phyloP scores from a whole-genome alignment of 31 red algal genomes.

The Asparagopsis taxiformis region DNA sequence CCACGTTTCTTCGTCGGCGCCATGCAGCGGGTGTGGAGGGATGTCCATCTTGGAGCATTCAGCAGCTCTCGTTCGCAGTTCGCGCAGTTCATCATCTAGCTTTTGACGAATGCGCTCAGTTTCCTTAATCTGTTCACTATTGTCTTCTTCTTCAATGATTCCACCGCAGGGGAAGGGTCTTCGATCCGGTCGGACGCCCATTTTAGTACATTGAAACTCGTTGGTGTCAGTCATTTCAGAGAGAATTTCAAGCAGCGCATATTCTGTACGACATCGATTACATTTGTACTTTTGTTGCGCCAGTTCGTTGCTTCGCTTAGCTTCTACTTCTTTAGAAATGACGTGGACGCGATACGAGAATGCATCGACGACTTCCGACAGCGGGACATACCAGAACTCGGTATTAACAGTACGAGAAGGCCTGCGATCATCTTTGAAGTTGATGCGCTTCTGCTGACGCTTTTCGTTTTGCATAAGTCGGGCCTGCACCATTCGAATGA shows the following conservation, averaged over 20 bases:
- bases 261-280: slow-evolving; percentile 18
- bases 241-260: slow-evolving; percentile 45
- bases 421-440: slow-evolving; percentile 35
- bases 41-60: slow-evolving; percentile 45
- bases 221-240: slow-evolving; percentile 1
- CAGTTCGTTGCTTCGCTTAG: slow-evolving; percentile 19
- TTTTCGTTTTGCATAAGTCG: slow-evolving; percentile 57
- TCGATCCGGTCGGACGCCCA: slow-evolving; percentile 36
- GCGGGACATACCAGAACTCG: slow-evolving; percentile 67
- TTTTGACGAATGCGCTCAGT: slow-evolving; percentile 35
- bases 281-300: slow-evolving; percentile 34
- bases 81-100: slow-evolving; percentile 45
- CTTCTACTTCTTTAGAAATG: slow-evolving; percentile 37
- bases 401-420: slow-evolving; percentile 44
- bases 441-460: slow-evolving; percentile 58
- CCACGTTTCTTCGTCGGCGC: slow-evolving; percentile 61
- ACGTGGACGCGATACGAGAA: slow-evolving; percentile 46
- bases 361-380: slow-evolving; percentile 51
- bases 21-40: slow-evolving; percentile 58
- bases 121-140: slow-evolving; percentile 41
- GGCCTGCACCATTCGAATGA: slow-evolving; percentile 48
- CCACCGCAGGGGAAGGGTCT: slow-evolving; percentile 36
- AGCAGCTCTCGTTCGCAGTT: slow-evolving; percentile 30
- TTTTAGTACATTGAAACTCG: slow-evolving; percentile 32
- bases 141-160: slow-evolving; percentile 50